Percentiles rank a stretch among this genome's conserved stretches.
Conservation (phyloP, 176 grass and related monocot genomes). For the Zea luxurians region DNA sequence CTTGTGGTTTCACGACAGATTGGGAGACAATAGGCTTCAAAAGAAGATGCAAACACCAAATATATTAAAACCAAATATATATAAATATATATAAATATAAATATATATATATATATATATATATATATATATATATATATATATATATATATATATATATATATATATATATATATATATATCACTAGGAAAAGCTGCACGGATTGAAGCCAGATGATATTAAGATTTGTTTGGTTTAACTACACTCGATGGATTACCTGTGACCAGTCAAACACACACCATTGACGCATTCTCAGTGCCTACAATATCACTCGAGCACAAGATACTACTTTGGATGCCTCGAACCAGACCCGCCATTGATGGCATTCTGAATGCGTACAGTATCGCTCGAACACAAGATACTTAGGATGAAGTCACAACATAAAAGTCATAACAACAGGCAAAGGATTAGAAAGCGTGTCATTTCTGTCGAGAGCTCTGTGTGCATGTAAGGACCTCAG, state of each 20-base stretch:
- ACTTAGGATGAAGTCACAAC: not conserved
- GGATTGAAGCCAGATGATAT: not conserved
- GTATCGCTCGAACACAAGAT: not conserved
- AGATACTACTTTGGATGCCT: no score
- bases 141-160: no score
- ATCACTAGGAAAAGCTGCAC: not conserved
- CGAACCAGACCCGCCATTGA: no score
- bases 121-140: no score
- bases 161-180: no score
- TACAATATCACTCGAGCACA: no score
- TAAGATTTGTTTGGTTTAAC: not conserved
- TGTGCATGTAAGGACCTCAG: slow-evolving; percentile 11
- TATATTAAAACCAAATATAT: not conserved
- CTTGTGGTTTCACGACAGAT: slow-evolving; percentile 55
- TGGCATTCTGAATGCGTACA: not conserved
- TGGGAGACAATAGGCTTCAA: slow-evolving; percentile 76
- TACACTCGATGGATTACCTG: no score
- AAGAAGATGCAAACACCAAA: slow-evolving; percentile 49
- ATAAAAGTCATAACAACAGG: not conserved
- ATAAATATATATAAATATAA: no score
- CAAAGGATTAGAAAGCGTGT: not conserved
- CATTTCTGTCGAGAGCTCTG: not conserved
- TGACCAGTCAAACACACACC: no score
- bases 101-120: no score
- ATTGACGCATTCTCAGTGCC: no score